These are phyloP conservation scores for Lepiota venenata DNA, from an alignment of 768 basidiomycete genomes.

Conservation along the genomic window DNA sequence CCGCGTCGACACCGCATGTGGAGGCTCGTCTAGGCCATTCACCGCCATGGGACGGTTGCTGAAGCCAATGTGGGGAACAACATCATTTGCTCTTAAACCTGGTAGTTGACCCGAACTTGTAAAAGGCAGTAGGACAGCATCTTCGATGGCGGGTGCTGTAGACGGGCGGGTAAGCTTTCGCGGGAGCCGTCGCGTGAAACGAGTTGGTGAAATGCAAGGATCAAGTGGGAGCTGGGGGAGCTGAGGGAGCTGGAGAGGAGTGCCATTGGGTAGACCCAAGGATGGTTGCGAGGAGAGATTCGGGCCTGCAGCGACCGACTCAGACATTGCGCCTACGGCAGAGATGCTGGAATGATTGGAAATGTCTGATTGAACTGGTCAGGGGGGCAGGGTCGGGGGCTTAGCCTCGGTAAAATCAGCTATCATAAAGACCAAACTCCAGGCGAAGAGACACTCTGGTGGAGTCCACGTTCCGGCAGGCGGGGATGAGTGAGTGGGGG, in stretches of 20 bases:
- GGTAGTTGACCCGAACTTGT: slow-evolving; percentile 17
- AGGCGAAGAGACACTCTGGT: too few species aligned
- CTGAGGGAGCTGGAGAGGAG: background rate
- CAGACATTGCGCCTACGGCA: slow-evolving; percentile 1
- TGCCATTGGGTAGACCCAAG: background rate
- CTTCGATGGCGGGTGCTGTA: slow-evolving; percentile 41
- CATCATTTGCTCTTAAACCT: background rate
- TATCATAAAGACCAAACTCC: background rate
- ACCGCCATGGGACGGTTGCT: background rate
- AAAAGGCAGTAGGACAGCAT: slow-evolving; percentile 39
- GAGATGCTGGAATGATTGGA: background rate
- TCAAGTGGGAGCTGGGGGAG: background rate
- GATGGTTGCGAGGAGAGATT: background rate
- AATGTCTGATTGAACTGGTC: background rate
- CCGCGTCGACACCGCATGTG: background rate
- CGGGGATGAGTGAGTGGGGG: background rate
- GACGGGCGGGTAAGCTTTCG: slow-evolving; percentile 29
- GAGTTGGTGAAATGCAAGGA: slow-evolving; percentile 11
- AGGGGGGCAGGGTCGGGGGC: background rate
- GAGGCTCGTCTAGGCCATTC: background rate
- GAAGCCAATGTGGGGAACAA: background rate
- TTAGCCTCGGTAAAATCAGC: background rate
- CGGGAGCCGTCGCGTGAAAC: slow-evolving; percentile 7
- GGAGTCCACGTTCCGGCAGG: too few species aligned
- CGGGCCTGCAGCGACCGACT: background rate